These are phyloP conservation scores for Emergomyces pasteurianus DNA, from an alignment of 2,329 filamentous ascomycete species.

Conservation along the genomic window DNA sequence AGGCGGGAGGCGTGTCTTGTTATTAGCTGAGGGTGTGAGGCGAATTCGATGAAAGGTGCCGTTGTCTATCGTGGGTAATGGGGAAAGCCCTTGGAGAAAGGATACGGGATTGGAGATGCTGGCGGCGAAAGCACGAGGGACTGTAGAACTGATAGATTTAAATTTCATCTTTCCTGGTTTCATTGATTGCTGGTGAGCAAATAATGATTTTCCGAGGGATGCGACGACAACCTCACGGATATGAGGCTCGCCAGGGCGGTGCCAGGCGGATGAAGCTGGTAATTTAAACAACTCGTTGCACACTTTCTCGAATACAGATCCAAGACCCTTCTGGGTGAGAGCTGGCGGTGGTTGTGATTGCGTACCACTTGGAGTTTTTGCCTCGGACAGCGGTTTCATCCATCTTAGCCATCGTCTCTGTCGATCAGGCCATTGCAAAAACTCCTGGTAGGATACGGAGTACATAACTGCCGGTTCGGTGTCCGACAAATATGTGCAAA, in stretches of 20 bases:
- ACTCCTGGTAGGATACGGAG: constrained; percentile 14
- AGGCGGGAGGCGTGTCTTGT: constrained; percentile 17
- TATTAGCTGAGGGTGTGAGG: constrained; percentile 20
- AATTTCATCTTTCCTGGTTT: constrained; percentile 17
- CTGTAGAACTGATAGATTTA: constrained; percentile 20
- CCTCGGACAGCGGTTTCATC: constrained; percentile 19
- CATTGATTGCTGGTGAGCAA: constrained; percentile 17
- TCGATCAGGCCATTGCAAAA: constrained; percentile 21
- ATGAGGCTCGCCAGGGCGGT: constrained; percentile 1
- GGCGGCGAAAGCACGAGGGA: constrained; percentile 22
- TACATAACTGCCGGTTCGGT: constrained; percentile 18
- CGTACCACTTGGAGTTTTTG: constrained; percentile 7
- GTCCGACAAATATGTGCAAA: constrained; percentile 25
- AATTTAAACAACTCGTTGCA: constrained; percentile 6
- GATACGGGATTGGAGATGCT: constrained; percentile 23
- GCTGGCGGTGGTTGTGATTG: constrained; percentile 4
- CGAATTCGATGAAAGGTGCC: constrained; percentile 19
- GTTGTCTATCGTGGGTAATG: constrained; percentile 8
- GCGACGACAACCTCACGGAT: constrained; percentile 26
- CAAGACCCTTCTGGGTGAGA: constrained; percentile 5
- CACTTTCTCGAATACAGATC: constrained; percentile 4
- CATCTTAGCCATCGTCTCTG: constrained; percentile 28
- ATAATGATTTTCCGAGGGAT: constrained; percentile 28
- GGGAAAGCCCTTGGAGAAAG: constrained; percentile 21
- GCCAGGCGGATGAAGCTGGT: background rate